Evolutionary conservation across 768 basidiomycete genomes (phyloP).

Genomic region (Melanogaster broomeanus): DNA sequence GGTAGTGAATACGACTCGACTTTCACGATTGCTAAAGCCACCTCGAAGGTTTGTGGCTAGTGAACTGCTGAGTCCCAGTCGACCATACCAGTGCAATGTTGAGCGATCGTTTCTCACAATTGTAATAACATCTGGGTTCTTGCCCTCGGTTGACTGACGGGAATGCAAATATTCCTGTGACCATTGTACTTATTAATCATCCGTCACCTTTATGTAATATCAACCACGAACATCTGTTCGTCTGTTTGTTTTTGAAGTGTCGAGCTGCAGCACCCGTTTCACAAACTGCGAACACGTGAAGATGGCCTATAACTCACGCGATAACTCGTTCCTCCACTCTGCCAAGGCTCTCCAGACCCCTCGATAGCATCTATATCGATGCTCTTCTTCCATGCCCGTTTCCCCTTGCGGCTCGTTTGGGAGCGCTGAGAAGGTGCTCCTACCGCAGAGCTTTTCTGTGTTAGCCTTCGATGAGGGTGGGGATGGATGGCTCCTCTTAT

Average conservation of each 20-base stretch:
- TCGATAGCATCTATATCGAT: slow-evolving; percentile 84
- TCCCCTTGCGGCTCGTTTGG: slow-evolving; percentile 86
- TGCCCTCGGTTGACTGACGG: too few relatives aligned
- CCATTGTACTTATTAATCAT: too few relatives aligned
- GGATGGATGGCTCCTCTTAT: too few relatives aligned
- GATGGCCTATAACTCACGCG: slow-evolving; percentile 52
- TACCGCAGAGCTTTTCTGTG: too few relatives aligned
- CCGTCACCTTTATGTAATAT: too few relatives aligned
- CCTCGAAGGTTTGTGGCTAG: background rate
- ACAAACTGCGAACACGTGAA: background rate
- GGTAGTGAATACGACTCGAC: background rate
- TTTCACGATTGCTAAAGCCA: background rate
- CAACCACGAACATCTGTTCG: slow-evolving; percentile 77
- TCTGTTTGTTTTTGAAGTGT: slow-evolving; percentile 67
- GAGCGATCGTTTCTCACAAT: too few relatives aligned
- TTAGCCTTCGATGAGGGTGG: background rate
- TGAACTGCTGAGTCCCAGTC: too few relatives aligned
- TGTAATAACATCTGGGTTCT: too few relatives aligned
- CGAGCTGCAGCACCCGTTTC: slow-evolving; percentile 43
- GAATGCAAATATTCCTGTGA: too few relatives aligned
- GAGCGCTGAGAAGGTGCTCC: slow-evolving; percentile 31
- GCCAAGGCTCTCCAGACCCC: slow-evolving; percentile 69
- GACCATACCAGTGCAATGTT: too few relatives aligned
- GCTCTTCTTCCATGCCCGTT: slow-evolving; percentile 92
- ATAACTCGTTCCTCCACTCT: slow-evolving; percentile 79